phyloP scores from a whole-genome alignment of 2,329 filamentous ascomycete genomes.

The Tolypocladium sp. region DNA sequence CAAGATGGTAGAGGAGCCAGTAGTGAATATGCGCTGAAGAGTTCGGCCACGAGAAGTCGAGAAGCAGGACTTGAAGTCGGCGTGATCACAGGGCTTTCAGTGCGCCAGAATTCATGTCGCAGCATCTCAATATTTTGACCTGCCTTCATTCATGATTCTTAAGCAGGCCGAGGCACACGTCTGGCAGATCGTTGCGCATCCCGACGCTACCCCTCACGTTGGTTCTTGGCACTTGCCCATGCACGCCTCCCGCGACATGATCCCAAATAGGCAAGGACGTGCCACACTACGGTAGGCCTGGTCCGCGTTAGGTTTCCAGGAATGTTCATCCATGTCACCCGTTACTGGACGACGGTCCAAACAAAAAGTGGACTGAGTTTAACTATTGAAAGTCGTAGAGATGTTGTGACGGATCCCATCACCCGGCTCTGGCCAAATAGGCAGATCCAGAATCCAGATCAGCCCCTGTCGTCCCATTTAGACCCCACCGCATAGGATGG shows the following conservation, averaged over 20 bases:
- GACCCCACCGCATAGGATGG: not conserved
- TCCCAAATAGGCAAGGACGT: not conserved
- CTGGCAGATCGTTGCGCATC: not conserved
- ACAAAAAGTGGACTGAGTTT: not conserved
- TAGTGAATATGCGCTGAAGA: not conserved
- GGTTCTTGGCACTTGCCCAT: not conserved
- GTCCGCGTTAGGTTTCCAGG: not conserved
- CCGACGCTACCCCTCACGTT: not conserved
- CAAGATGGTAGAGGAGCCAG: not conserved
- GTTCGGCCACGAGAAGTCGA: not conserved
- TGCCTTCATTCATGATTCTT: not conserved
- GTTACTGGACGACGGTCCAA: not conserved
- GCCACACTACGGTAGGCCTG: not conserved
- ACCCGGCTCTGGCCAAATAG: not conserved
- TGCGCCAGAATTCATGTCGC: not conserved
- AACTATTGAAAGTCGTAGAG: not conserved
- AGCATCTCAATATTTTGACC: too few species aligned
- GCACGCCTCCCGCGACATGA: not conserved
- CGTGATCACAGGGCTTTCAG: not conserved
- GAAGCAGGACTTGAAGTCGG: not conserved
- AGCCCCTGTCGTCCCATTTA: not conserved
- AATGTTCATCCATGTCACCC: not conserved
- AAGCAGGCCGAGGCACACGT: not conserved
- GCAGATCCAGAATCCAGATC: not conserved
- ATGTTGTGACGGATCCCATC: not conserved